A percentile compares a stretch with the other conserved stretches of the same genome.
Evolutionary conservation across 2,329 filamentous ascomycete genomes (phyloP).

Genomic region (Pyrenochaeta sp.): DNA sequence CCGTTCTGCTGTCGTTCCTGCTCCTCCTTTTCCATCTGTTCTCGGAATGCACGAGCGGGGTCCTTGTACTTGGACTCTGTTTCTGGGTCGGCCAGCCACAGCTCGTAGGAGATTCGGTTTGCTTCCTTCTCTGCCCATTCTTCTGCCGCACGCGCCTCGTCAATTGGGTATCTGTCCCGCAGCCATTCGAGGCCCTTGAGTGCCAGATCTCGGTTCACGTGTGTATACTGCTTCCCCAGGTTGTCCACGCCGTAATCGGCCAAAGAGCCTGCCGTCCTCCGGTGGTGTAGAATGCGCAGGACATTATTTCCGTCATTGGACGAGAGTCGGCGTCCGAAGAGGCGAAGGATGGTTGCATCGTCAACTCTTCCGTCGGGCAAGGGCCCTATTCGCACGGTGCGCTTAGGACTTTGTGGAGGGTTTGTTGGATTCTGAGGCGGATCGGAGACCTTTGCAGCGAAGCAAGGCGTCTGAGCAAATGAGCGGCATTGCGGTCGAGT

Average conservation of each 20-base stretch:
- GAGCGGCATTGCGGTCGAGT: slow-evolving; percentile 27
- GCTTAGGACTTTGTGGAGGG: slow-evolving; percentile 31
- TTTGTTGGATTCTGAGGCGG: slow-evolving; percentile 29
- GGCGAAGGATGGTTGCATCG: slow-evolving; percentile 29
- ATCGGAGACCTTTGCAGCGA: slow-evolving; percentile 33
- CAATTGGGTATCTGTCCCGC: slow-evolving; percentile 46
- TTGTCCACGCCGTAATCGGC: slow-evolving; percentile 50
- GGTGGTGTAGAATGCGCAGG: slow-evolving; percentile 49
- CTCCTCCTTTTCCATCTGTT: slow-evolving; percentile 43
- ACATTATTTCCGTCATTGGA: slow-evolving; percentile 43
- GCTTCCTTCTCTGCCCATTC: slow-evolving; percentile 50
- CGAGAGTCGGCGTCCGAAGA: slow-evolving; percentile 43
- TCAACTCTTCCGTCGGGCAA: slow-evolving; percentile 38
- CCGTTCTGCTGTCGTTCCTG: slow-evolving; percentile 30
- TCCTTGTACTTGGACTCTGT: slow-evolving; percentile 50
- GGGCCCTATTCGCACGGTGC: slow-evolving; percentile 42
- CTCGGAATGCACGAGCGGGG: slow-evolving; percentile 41
- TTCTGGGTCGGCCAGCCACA: slow-evolving; percentile 47
- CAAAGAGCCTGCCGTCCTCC: slow-evolving; percentile 48
- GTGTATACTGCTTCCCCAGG: slow-evolving; percentile 35
- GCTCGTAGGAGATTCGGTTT: slow-evolving; percentile 47
- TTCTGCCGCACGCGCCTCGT: slow-evolving; percentile 50
- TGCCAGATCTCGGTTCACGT: slow-evolving; percentile 35
- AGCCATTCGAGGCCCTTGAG: slow-evolving; percentile 46
- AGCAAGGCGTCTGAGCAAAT: slow-evolving; percentile 32